phyloP scores from a whole-genome alignment of 345 rosid species.

The Bretschneidera sinensis region DNA sequence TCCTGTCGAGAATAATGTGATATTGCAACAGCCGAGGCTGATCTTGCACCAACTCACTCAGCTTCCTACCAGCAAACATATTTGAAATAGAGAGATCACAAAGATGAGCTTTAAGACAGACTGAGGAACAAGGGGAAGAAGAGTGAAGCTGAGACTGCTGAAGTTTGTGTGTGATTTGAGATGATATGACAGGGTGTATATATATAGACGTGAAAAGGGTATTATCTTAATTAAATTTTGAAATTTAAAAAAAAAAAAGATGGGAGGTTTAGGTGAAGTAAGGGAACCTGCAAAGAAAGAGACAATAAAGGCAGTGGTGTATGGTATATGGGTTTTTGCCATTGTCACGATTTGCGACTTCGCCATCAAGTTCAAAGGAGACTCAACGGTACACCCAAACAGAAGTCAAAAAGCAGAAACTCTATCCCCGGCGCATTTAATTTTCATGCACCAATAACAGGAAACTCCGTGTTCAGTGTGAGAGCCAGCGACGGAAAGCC shows the following conservation, averaged over 20 bases:
- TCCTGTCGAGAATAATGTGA: too few relatives aligned
- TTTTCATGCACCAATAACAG: neutral
- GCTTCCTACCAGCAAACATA: conserved; percentile 41
- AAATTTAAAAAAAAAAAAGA: neutral
- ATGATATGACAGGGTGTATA: neutral
- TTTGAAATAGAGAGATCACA: conserved; percentile 34
- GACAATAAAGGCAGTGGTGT: conserved; percentile 17
- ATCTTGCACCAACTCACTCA: conserved; percentile 35
- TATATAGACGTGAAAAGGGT: conserved; percentile 23
- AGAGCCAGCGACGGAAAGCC: neutral
- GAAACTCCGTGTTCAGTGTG: neutral
- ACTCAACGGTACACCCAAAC: conserved; percentile 4
- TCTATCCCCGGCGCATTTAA: neutral
- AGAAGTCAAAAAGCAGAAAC: neutral
- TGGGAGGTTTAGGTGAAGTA: conserved; percentile 18
- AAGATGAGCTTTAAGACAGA: conserved; percentile 24
- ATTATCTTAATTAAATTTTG: conserved; percentile 2
- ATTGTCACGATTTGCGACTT: conserved; percentile 16
- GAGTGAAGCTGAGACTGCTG: conserved; percentile 5
- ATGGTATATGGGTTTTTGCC: conserved; percentile 13
- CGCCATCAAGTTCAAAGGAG: conserved; percentile 11
- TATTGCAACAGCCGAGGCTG: conserved; percentile 46
- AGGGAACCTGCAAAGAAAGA: conserved; percentile 39
- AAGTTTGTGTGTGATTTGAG: neutral
- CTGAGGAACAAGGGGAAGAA: conserved; percentile 20